These are phyloP conservation scores for Candida khao-thaluensis DNA, from an alignment of 805 yeast genomes.

Conservation along the genomic window DNA sequence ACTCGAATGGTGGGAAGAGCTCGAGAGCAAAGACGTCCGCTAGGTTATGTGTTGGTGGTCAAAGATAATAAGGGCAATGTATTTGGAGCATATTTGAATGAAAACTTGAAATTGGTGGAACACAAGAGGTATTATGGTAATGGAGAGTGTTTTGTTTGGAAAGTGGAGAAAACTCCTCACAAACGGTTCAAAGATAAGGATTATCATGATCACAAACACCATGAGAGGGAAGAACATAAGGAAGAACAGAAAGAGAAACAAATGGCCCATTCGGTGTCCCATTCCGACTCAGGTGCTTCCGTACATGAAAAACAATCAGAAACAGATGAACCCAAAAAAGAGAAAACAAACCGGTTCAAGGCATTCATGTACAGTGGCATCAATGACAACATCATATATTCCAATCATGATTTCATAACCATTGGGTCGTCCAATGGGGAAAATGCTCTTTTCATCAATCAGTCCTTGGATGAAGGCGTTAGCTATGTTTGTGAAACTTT, in stretches of 20 bases:
- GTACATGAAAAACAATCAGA: neutral
- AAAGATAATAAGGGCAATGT: slow-evolving; percentile 60
- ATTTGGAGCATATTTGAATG: slow-evolving; percentile 82
- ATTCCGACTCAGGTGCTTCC: neutral
- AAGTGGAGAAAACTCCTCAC: slow-evolving; percentile 40
- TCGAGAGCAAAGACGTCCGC: slow-evolving; percentile 30
- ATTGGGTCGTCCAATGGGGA: slow-evolving; percentile 93
- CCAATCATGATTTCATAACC: slow-evolving; percentile 73
- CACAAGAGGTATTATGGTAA: slow-evolving; percentile 81
- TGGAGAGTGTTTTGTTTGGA: slow-evolving; percentile 95
- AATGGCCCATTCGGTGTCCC: neutral
- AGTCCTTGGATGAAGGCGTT: slow-evolving; percentile 70
- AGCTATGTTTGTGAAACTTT: slow-evolving; percentile 78
- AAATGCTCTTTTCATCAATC: slow-evolving; percentile 88
- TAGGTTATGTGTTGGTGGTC: slow-evolving; percentile 74
- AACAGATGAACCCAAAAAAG: neutral
- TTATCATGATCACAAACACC: slow-evolving; percentile 2
- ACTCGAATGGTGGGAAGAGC: slow-evolving; percentile 25
- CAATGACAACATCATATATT: slow-evolving; percentile 82
- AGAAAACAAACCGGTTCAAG: slow-evolving; percentile 45
- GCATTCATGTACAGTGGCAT: slow-evolving; percentile 87
- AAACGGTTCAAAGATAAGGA: slow-evolving; percentile 5
- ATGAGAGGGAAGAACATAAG: slow-evolving; percentile 1
- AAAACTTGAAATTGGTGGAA: slow-evolving; percentile 67
- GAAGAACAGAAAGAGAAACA: neutral